These are phyloP conservation scores for Oropetium thomaeum DNA, from an alignment of 176 grass and related monocot genomes.

Conservation along the genomic window DNA sequence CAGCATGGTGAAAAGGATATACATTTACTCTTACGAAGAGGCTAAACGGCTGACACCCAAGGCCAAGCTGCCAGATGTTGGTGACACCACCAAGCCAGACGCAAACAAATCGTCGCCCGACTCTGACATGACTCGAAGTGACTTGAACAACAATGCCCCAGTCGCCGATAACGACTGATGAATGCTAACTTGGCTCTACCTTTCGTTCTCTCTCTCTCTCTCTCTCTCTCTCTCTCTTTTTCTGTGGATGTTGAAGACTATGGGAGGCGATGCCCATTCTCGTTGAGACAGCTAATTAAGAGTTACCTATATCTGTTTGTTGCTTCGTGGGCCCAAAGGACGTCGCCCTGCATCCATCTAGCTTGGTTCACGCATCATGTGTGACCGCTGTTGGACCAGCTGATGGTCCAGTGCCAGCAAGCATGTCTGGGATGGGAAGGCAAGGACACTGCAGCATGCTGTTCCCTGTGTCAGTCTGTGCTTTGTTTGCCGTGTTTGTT, in stretches of 20 bases:
- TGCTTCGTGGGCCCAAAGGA: constrained; percentile 16
- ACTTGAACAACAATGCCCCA: constrained; percentile 14
- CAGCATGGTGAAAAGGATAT: constrained; percentile 65
- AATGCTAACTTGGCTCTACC: constrained; percentile 29
- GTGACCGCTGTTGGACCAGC: constrained; percentile 3
- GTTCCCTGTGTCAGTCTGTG: constrained; percentile 17
- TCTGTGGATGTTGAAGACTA: constrained; percentile 23
- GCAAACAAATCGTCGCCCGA: constrained; percentile 29
- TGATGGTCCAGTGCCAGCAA: constrained; percentile 29
- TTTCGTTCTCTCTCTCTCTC: background rate
- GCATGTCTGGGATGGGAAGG: constrained; percentile 17
- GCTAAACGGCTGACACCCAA: constrained; percentile 58
- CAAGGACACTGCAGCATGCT: background rate
- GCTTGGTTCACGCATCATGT: constrained; percentile 16
- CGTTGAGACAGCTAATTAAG: constrained; percentile 31
- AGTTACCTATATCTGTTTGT: constrained; percentile 43
- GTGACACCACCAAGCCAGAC: constrained; percentile 37
- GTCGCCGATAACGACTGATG: constrained; percentile 47
- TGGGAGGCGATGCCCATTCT: constrained; percentile 46
- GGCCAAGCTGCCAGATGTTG: constrained; percentile 40
- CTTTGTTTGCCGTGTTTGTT: constrained; percentile 32
- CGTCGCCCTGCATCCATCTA: constrained; percentile 10
- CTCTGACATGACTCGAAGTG: constrained; percentile 32
- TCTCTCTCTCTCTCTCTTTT: background rate
- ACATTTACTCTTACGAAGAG: constrained; percentile 78